Conservation (phyloP, 2,329 filamentous ascomycete species). For the Talaromyces pinophilus region DNA sequence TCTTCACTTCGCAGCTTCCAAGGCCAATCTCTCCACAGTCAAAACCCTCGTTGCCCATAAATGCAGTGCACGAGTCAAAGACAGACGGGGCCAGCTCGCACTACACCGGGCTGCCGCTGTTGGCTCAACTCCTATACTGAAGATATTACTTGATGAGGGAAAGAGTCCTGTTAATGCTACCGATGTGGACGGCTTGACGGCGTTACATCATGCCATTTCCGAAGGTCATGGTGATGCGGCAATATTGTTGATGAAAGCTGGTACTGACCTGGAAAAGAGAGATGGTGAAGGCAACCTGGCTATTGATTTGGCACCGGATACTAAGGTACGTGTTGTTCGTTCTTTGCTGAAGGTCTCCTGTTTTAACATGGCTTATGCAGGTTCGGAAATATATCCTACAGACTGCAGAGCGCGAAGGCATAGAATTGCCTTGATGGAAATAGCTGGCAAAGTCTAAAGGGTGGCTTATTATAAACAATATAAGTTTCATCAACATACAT, state of each 20-base stretch:
- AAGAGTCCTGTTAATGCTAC: slow-evolving; percentile 80
- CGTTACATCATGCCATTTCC: slow-evolving; percentile 73
- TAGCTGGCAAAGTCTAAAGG: slow-evolving; percentile 22
- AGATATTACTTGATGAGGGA: slow-evolving; percentile 70
- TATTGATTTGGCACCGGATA: slow-evolving; percentile 81
- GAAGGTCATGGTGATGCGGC: slow-evolving; percentile 75
- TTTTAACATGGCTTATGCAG: slow-evolving; percentile 41
- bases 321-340: slow-evolving; percentile 61
- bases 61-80: slow-evolving; percentile 76
- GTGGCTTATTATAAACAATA: slow-evolving; percentile 11
- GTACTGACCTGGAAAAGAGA: slow-evolving; percentile 77
- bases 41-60: slow-evolving; percentile 73
- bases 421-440: slow-evolving; percentile 56
- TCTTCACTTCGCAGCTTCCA: slow-evolving; percentile 88
- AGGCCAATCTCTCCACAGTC: slow-evolving; percentile 80
- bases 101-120: slow-evolving; percentile 89
- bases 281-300: slow-evolving; percentile 70
- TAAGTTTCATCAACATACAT: slow-evolving; percentile 17
- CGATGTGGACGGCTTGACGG: slow-evolving; percentile 80
- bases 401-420: slow-evolving; percentile 79
- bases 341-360: neutral
- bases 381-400: slow-evolving; percentile 75
- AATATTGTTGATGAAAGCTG: slow-evolving; percentile 76
- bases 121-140: slow-evolving; percentile 84
- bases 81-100: slow-evolving; percentile 84